phyloP scores from a whole-genome alignment of 345 rosid species.

The Erysimum cheiranthoides region DNA sequence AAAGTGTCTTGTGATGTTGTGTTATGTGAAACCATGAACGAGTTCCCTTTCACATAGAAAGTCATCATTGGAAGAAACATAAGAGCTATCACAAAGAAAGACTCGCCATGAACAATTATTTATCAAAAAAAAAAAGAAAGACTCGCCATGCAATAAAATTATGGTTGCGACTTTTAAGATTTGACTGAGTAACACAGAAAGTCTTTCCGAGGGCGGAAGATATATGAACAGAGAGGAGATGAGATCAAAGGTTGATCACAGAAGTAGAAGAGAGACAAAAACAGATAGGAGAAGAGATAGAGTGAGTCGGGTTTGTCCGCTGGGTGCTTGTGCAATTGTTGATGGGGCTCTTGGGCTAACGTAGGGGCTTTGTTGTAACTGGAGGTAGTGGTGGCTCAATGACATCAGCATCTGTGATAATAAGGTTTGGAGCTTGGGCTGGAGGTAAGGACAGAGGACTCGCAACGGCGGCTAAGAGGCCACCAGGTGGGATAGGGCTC shows the following conservation, averaged over 20 bases:
- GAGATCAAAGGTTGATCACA: conserved; percentile 1
- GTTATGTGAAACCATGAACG: too few species aligned
- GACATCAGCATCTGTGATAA: conserved; percentile 35
- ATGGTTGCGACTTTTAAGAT: not conserved
- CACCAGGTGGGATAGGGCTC: too few species aligned
- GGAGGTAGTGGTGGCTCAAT: conserved; percentile 14
- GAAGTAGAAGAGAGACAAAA: conserved; percentile 44
- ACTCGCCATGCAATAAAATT: too few species aligned
- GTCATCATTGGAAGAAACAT: too few species aligned
- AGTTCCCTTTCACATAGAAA: too few species aligned
- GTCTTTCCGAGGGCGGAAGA: not conserved
- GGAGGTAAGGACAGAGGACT: too few species aligned
- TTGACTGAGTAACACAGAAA: not conserved
- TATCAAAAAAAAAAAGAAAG: too few species aligned
- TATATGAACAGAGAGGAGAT: conserved; percentile 17
- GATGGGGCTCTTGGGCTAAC: conserved; percentile 33
- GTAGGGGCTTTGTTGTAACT: not conserved
- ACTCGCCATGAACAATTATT: too few species aligned
- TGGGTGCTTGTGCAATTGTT: conserved; percentile 43
- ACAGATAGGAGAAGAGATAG: conserved; percentile 44
- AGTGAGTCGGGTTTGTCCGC: conserved; percentile 50
- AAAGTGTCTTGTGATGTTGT: too few species aligned
- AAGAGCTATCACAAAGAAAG: too few species aligned
- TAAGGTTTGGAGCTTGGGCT: too few species aligned
- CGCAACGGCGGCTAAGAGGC: too few species aligned